Evolutionary conservation across 306 rosid species (phyloP).

Genomic region (Cucurbita moschata): DNA sequence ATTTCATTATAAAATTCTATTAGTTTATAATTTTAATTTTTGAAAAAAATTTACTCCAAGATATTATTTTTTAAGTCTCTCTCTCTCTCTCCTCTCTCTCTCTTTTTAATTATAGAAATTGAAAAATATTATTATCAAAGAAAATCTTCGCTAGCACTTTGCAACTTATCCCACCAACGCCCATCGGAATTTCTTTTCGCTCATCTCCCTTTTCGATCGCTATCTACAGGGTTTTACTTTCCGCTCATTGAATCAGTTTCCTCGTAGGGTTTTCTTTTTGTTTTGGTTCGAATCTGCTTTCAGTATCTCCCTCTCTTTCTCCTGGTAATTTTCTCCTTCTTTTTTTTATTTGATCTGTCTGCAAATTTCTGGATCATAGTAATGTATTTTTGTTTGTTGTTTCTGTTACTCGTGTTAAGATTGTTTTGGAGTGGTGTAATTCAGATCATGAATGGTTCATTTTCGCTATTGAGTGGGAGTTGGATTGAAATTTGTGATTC

Average conservation of each 20-base stretch:
- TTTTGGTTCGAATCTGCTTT: neutral
- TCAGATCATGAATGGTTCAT: neutral
- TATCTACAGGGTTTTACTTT: constrained; percentile 1
- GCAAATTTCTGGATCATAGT: neutral
- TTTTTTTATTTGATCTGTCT: neutral
- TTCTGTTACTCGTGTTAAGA: neutral
- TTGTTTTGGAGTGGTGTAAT: constrained; percentile 1
- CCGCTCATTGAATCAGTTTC: neutral
- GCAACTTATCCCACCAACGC: neutral
- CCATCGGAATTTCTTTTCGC: neutral
- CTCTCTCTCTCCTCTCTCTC: too few relatives aligned
- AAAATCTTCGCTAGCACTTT: neutral
- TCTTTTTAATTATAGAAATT: too few relatives aligned
- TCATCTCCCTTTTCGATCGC: neutral
- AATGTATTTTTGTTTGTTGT: neutral
- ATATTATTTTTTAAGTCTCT: too few relatives aligned
- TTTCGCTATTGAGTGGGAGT: neutral
- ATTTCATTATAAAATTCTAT: too few relatives aligned
- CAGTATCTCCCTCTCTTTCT: neutral
- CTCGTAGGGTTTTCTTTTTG: neutral
- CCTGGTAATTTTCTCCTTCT: neutral
- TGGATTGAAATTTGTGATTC: neutral
- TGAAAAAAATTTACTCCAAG: too few relatives aligned
- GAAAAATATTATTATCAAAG: too few relatives aligned
- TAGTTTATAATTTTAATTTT: too few relatives aligned